Evolutionary conservation across 31 red algal genomes (phyloP).

Genomic region (Pterothamnion heteromorphum): DNA sequence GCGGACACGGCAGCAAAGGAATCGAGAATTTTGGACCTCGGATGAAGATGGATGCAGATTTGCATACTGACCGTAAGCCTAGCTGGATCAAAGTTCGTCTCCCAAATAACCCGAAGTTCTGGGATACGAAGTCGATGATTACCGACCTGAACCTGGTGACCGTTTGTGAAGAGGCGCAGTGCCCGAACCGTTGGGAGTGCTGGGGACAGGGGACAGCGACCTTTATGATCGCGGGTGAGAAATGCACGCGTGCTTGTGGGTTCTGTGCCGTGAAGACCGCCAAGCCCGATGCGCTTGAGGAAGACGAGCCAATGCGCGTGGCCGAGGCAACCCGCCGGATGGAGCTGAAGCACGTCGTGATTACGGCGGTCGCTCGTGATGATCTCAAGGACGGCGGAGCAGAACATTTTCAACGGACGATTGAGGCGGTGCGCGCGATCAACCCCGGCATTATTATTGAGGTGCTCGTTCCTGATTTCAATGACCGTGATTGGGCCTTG

Average conservation of each 20-base stretch:
- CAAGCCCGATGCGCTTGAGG: slow-evolving; percentile 61
- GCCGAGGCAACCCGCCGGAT: not conserved
- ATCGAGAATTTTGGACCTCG: not conserved
- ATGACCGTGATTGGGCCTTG: slow-evolving; percentile 34
- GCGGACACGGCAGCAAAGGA: no score
- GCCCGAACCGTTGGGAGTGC: slow-evolving; percentile 97
- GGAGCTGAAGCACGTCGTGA: slow-evolving; percentile 84
- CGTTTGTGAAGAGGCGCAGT: slow-evolving; percentile 97
- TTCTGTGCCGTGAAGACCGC: slow-evolving; percentile 96
- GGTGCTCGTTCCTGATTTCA: slow-evolving; percentile 78
- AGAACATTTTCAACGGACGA: slow-evolving; percentile 64
- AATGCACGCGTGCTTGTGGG: slow-evolving; percentile 93
- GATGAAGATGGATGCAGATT: not conserved
- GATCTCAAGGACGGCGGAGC: slow-evolving; percentile 84
- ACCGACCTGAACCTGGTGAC: slow-evolving; percentile 72
- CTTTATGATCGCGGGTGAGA: slow-evolving; percentile 99
- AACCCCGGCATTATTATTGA: slow-evolving; percentile 76
- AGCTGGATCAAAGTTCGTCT: not conserved
- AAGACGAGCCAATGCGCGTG: slow-evolving; percentile 31
- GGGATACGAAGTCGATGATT: not conserved
- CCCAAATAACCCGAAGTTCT: not conserved
- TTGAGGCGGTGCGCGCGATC: slow-evolving; percentile 51
- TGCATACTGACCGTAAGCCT: not conserved
- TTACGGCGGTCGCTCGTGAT: slow-evolving; percentile 87
- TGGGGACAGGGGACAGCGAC: slow-evolving; percentile 99